Evolutionary conservation across 2,329 filamentous ascomycete species (phyloP).

Genomic region (Sclerotinia nivalis): DNA sequence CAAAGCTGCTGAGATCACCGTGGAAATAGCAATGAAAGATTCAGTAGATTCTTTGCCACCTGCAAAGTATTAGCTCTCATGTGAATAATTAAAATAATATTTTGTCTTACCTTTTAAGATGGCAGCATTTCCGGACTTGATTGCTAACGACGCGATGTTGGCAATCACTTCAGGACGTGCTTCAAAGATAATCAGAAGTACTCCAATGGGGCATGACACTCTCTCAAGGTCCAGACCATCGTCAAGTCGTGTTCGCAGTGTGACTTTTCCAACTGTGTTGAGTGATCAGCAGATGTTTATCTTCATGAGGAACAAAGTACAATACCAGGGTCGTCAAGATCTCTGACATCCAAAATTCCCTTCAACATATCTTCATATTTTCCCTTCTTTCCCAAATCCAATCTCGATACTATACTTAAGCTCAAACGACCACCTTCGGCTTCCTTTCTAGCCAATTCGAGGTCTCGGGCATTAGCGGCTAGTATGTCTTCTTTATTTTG

Average conservation of each 20-base stretch:
- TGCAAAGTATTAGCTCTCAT: conserved; percentile 38
- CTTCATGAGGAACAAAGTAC: not conserved
- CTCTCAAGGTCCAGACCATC: conserved; percentile 83
- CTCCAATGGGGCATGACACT: conserved; percentile 91
- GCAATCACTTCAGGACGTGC: conserved; percentile 97
- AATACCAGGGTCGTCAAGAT: conserved; percentile 79
- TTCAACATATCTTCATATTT: conserved; percentile 99
- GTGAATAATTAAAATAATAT: not conserved
- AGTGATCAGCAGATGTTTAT: conserved; percentile 20
- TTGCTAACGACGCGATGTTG: conserved; percentile 92
- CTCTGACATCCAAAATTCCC: conserved; percentile 85
- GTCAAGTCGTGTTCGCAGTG: conserved; percentile 81
- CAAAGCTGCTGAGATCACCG: conserved; percentile 78
- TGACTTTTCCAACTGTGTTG: conserved; percentile 73
- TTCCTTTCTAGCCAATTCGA: conserved; percentile 71
- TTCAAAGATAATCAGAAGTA: conserved; percentile 98
- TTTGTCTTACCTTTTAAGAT: conserved; percentile 79
- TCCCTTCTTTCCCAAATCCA: conserved; percentile 82
- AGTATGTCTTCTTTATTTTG: conserved; percentile 74
- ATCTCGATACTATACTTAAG: conserved; percentile 79
- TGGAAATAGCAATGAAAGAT: conserved; percentile 90
- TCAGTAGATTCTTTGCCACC: conserved; percentile 93
- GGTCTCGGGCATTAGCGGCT: conserved; percentile 80
- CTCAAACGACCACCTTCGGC: conserved; percentile 75
- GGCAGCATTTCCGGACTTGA: conserved; percentile 96